These are phyloP conservation scores for Ajuga reptans DNA, from an alignment of 305 asterid species.

Conservation along the genomic window DNA sequence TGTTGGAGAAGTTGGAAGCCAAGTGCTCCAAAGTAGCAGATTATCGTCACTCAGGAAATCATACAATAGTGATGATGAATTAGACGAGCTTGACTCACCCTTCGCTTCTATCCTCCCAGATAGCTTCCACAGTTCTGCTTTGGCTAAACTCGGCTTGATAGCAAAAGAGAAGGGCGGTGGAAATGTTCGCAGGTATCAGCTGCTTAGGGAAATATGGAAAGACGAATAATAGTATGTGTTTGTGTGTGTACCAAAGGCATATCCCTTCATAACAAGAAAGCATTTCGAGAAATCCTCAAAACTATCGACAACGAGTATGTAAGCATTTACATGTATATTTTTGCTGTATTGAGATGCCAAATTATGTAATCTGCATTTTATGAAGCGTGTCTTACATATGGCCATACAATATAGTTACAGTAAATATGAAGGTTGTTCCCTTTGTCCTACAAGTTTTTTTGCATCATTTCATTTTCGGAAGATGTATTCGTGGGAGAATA, in stretches of 20 bases:
- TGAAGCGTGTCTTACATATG: constrained; percentile 10
- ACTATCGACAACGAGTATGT: not conserved
- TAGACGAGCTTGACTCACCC: constrained; percentile 73
- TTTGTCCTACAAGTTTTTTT: not conserved
- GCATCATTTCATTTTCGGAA: not conserved
- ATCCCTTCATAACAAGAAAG: not conserved
- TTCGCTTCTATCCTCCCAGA: constrained; percentile 52
- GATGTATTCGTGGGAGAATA: not conserved
- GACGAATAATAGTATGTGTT: constrained; percentile 35
- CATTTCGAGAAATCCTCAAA: not conserved
- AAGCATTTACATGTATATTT: not conserved
- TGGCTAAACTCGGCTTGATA: constrained; percentile 39
- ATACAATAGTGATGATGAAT: constrained; percentile 77
- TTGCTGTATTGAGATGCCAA: not conserved
- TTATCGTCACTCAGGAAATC: constrained; percentile 59
- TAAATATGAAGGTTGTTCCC: not conserved
- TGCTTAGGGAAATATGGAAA: constrained; percentile 61
- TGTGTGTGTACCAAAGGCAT: constrained; percentile 15
- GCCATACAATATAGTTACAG: not conserved
- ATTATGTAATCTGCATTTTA: not conserved
- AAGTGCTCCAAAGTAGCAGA: constrained; percentile 37
- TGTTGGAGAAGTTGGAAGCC: constrained; percentile 56
- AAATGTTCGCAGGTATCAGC: constrained; percentile 53
- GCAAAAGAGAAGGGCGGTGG: constrained; percentile 53
- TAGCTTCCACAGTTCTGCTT: constrained; percentile 44